Base-by-base conservation (phyloP, 306 rosid species). In the Hippophae tibetana region DNA sequence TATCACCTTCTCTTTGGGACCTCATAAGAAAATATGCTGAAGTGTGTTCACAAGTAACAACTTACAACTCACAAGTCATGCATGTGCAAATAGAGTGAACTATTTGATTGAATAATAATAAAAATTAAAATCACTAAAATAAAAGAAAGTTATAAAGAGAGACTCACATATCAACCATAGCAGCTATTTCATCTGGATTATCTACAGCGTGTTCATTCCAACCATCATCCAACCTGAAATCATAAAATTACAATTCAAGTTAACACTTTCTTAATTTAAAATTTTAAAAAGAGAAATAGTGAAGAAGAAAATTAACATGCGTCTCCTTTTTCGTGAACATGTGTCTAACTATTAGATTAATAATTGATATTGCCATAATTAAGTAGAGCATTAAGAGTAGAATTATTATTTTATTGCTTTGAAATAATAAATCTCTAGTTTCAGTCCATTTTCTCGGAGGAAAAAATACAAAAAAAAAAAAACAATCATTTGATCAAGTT, bases 141-240 rank as follows among this genome's bases (percentile, higher is more conserved):
- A 60, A 47, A 69, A 31, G 38, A 13, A 49, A 49, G n/a, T 49
- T 75, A n/a, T 26, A 50, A 31, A 57, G 25, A 50, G 59, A 60
- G 52, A 69, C 82, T 82, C 82, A 92, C 99, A 64, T 72, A 56
- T 86, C 81, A 54, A 92, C 93, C 94, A 77, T 61, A 6, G 95
- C 66, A 63, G 94, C 94, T 51, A 92, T 71, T 68, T 88, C 93
- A 59, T 86, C 99, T 63, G 96, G 99, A 75, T 88, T 77, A 31
- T 82, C 80, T 47, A 80, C 95, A 38, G 96, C 95, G 52, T 88
- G 95, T 69, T 82, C 84, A 58, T 81, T 82, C 65, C 51, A 40
- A 63, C 47, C 38, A 61, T 69, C 74, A 46, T 56, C 57, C 44
- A 70, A 75, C 74, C 99, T 92, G 82, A 45, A 73, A 74, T 53